phyloP scores from a whole-genome alignment of 345 rosid species.

The rapeseed (Brassica napus) region Da-Ae NC_063450.1:54312001-54312500 shows the following conservation, averaged over 20 bases:
- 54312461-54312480: no score
- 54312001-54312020: no score
- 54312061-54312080: conserved; percentile 31
- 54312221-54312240: conserved; percentile 77
- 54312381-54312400: not conserved
- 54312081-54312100: conserved; percentile 36
- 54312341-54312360: conserved; percentile 35
- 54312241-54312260: conserved; percentile 85
- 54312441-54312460: no score
- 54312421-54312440: not conserved
- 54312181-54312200: conserved; percentile 88
- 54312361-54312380: not conserved
- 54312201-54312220: conserved; percentile 78
- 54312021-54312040: no score
- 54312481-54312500: no score
- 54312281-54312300: conserved; percentile 71
- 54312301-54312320: conserved; percentile 55
- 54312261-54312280: conserved; percentile 81
- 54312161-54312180: conserved; percentile 85
- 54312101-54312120: conserved; percentile 35
- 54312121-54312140: conserved; percentile 44
- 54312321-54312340: conserved; percentile 69
- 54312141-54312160: conserved; percentile 46
- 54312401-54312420: not conserved
- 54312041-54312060: conserved; percentile 41